Conservation (phyloP, 2,329 filamentous ascomycete genomes). For the Monosporascus sp. region DNA sequence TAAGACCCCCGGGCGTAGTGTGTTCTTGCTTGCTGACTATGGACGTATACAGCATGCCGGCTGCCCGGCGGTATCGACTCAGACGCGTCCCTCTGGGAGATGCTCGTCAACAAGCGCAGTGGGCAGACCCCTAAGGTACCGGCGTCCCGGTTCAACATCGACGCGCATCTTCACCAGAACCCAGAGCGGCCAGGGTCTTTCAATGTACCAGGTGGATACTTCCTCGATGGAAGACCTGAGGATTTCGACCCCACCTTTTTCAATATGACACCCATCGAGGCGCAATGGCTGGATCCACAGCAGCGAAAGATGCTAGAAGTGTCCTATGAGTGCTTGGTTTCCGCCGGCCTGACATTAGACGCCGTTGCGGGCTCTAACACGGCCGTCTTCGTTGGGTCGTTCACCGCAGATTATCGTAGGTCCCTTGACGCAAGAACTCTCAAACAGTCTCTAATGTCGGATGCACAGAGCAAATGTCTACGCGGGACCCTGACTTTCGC, state of each 20-base stretch:
- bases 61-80: slow-evolving; percentile 15
- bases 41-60: slow-evolving; percentile 9
- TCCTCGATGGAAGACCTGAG: slow-evolving; percentile 13
- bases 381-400: slow-evolving; percentile 21
- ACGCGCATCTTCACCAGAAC: slow-evolving; percentile 19
- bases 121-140: slow-evolving; percentile 17
- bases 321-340: slow-evolving; percentile 36
- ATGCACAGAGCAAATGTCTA: slow-evolving; percentile 19
- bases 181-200: slow-evolving; percentile 18
- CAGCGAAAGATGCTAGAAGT: slow-evolving; percentile 36
- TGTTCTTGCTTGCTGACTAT: neutral
- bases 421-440: slow-evolving; percentile 6
- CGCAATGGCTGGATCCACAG: slow-evolving; percentile 37
- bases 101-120: slow-evolving; percentile 14
- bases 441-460: neutral
- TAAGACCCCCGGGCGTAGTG: too few species aligned
- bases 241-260: slow-evolving; percentile 33
- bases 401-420: slow-evolving; percentile 19
- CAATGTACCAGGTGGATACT: slow-evolving; percentile 19
- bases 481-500: slow-evolving; percentile 18
- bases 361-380: slow-evolving; percentile 21
- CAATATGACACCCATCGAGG: slow-evolving; percentile 32
- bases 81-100: slow-evolving; percentile 14
- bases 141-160: slow-evolving; percentile 18
- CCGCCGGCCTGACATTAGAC: slow-evolving; percentile 28